phyloP scores from a whole-genome alignment of 2,329 filamentous ascomycete genomes.

The Alternaria triticina region DNA sequence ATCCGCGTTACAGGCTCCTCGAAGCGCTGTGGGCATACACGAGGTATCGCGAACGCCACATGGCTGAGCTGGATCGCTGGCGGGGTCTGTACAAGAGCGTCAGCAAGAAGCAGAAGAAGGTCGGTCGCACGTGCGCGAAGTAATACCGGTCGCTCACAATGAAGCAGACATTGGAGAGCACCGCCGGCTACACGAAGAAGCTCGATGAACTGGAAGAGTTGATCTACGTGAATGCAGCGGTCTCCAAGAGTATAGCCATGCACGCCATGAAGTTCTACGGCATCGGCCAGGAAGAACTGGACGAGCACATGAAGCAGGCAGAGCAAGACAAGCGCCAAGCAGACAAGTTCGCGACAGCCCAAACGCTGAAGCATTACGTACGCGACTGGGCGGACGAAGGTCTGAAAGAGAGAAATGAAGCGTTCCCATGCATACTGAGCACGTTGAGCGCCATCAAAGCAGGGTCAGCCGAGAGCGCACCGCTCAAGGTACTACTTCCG shows the following conservation, averaged over 20 bases:
- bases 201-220: constrained; percentile 54
- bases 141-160: not conserved
- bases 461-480: not conserved
- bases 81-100: constrained; percentile 29
- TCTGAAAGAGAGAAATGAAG: constrained; percentile 52
- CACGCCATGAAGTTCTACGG: constrained; percentile 57
- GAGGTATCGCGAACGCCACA: constrained; percentile 25
- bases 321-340: constrained; percentile 43
- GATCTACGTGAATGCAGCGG: constrained; percentile 53
- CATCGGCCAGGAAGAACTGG: constrained; percentile 54
- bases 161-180: constrained; percentile 24
- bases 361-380: constrained; percentile 64
- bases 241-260: constrained; percentile 57
- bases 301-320: constrained; percentile 51
- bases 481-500: constrained; percentile 56
- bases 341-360: constrained; percentile 58
- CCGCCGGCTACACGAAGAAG: constrained; percentile 45
- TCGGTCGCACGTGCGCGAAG: not conserved
- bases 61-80: constrained; percentile 32
- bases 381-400: constrained; percentile 63
- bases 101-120: constrained; percentile 32
- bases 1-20: constrained; percentile 29
- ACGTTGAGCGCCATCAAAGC: constrained; percentile 21
- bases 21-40: constrained; percentile 27
- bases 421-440: constrained; percentile 45